Percentiles rank a stretch among this genome's conserved stretches.
These are phyloP conservation scores for Pleurotus djamor DNA, from an alignment of 768 basidiomycete species.

Conservation along the genomic window DNA sequence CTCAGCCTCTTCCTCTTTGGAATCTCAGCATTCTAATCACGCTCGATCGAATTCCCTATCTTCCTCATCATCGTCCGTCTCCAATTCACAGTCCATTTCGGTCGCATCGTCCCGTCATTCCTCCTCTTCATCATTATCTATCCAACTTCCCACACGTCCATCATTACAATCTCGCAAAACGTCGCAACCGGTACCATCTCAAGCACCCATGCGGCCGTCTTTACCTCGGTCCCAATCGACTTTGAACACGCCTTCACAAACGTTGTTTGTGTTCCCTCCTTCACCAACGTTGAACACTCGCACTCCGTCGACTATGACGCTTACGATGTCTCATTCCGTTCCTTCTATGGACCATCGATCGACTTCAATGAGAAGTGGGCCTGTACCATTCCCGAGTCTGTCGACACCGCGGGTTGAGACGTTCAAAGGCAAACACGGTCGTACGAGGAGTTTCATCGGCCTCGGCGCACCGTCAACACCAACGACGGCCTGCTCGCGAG, in stretches of 20 bases:
- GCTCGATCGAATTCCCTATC: background rate
- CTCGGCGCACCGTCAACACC: slow-evolving; percentile 66
- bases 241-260: slow-evolving; percentile 68
- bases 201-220: slow-evolving; percentile 8
- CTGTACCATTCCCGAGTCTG: slow-evolving; percentile 56
- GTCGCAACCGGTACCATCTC: background rate
- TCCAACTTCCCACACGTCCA: background rate
- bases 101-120: background rate
- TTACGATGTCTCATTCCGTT: slow-evolving; percentile 34
- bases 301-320: slow-evolving; percentile 81
- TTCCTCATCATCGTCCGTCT: background rate
- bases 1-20: slow-evolving; percentile 20
- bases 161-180: background rate
- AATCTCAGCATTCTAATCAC: slow-evolving; percentile 11
- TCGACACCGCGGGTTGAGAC: slow-evolving; percentile 71
- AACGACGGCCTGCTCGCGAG: slow-evolving; percentile 80
- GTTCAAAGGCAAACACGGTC: slow-evolving; percentile 55
- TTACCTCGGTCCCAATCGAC: slow-evolving; percentile 13
- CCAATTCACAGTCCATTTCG: background rate
- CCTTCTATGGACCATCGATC: background rate
- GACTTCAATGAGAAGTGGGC: slow-evolving; percentile 20
- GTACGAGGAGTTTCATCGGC: slow-evolving; percentile 74
- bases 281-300: slow-evolving; percentile 57
- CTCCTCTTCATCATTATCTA: background rate
- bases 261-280: slow-evolving; percentile 84